Conservation (phyloP, 441 rosid genomes). For the Erodium texanum region DNA sequence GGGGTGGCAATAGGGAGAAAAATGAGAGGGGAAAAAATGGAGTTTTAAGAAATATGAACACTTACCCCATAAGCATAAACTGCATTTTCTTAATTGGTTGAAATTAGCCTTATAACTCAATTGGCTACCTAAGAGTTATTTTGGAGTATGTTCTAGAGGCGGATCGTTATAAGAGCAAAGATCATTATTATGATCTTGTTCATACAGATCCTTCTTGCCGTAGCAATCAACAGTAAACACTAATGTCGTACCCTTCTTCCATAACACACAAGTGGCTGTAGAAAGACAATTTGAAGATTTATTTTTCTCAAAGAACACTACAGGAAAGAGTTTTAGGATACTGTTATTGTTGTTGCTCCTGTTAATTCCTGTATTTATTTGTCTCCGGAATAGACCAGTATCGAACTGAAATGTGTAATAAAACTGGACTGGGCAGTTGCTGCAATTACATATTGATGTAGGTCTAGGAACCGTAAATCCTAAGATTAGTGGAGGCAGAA, state of each 20-base stretch:
- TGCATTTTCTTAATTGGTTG: not conserved
- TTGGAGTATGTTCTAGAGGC: not conserved
- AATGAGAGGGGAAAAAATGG: not conserved
- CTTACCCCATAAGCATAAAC: slow-evolving; percentile 1
- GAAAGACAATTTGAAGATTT: not conserved
- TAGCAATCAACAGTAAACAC: not conserved
- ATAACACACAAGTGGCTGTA: not conserved
- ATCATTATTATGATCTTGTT: not conserved
- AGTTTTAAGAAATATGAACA: not conserved
- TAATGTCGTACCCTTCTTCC: slow-evolving; percentile 4
- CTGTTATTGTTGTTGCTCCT: not conserved
- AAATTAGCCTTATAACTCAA: not conserved
- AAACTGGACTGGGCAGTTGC: too few species aligned
- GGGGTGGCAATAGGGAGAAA: not conserved
- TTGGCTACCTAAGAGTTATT: not conserved
- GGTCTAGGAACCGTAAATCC: slow-evolving; percentile 6
- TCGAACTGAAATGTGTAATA: too few species aligned
- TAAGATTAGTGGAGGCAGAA: not conserved
- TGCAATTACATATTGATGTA: not conserved
- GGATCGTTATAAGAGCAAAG: not conserved
- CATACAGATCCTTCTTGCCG: not conserved
- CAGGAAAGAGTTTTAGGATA: not conserved
- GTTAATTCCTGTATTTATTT: not conserved
- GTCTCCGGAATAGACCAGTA: not conserved
- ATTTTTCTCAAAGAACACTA: not conserved